Evolutionary conservation across 805 yeast species (phyloP).

Genomic region (Candida nitratophila): DNA sequence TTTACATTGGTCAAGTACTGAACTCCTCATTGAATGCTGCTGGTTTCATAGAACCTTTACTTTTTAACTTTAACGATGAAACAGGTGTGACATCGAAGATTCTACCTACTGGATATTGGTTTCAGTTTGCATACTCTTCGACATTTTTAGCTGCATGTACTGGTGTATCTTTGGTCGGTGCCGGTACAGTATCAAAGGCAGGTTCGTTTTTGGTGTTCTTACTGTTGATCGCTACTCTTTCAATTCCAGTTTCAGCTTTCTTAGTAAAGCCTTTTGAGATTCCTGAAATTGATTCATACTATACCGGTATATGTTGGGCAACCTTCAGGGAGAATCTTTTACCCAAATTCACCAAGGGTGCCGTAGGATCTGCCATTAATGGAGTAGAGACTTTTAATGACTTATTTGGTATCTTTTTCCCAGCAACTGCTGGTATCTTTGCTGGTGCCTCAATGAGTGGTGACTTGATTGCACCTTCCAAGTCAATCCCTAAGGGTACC

Average conservation of each 20-base stretch:
- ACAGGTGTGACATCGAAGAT: conserved; percentile 49
- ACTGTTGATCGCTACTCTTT: conserved; percentile 62
- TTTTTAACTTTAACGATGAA: conserved; percentile 64
- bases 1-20: conserved; percentile 89
- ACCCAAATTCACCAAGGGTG: conserved; percentile 82
- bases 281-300: conserved; percentile 40
- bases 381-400: conserved; percentile 71
- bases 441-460: conserved; percentile 99
- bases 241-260: conserved; percentile 74
- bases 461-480: conserved; percentile 77
- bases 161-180: conserved; percentile 70
- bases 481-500: conserved; percentile 91
- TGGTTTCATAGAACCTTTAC: conserved; percentile 87
- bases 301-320: conserved; percentile 69
- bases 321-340: conserved; percentile 60
- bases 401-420: conserved; percentile 92
- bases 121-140: conserved; percentile 68
- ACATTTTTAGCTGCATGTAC: conserved; percentile 64
- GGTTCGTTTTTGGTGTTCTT: conserved; percentile 68
- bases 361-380: conserved; percentile 74
- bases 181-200: conserved; percentile 73
- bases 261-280: conserved; percentile 56
- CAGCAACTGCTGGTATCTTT: conserved; percentile 97
- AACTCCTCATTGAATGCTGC: conserved; percentile 91
- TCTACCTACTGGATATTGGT: conserved; percentile 61